Conservation (phyloP, 2,329 filamentous ascomycete genomes). For the Davidsoniella australis region DNA sequence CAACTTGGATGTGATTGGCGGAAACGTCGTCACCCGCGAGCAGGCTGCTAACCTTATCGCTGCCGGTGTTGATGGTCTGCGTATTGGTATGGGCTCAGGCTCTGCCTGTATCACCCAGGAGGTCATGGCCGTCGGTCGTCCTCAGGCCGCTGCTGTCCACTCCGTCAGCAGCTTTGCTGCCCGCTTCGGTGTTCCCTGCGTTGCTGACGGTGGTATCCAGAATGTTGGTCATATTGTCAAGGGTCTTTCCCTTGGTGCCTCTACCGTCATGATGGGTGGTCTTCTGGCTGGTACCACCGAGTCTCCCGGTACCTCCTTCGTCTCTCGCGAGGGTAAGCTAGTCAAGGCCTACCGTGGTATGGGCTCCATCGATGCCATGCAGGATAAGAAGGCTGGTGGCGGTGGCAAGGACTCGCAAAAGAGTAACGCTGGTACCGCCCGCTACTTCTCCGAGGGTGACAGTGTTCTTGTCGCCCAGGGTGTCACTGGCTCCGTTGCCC, state of each 20-base stretch:
- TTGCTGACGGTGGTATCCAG: constrained; percentile 93
- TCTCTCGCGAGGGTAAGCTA: constrained; percentile 89
- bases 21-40: constrained; percentile 95
- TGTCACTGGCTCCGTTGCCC: constrained; percentile 72
- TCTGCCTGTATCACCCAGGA: constrained; percentile 98
- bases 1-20: constrained; percentile 81
- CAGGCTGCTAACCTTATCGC: constrained; percentile 86
- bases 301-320: constrained; percentile 90
- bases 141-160: constrained; percentile 85
- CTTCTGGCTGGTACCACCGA: constrained; percentile 93
- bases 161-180: constrained; percentile 79
- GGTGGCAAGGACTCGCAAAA: constrained; percentile 56
- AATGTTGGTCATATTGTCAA: constrained; percentile 99
- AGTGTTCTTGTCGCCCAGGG: constrained; percentile 90
- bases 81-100: constrained; percentile 97
- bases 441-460: constrained; percentile 97
- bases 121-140: constrained; percentile 96
- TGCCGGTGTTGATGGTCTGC: constrained; percentile 85
- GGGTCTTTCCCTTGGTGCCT: constrained; percentile 83
- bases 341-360: constrained; percentile 99
- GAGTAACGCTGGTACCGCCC: constrained; percentile 86
- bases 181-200: constrained; percentile 90
- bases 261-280: constrained; percentile 98
- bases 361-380: constrained; percentile 98
- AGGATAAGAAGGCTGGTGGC: constrained; percentile 85